Conservation (phyloP, 2,329 filamentous ascomycete genomes). For the Epichloe typhina region DNA sequence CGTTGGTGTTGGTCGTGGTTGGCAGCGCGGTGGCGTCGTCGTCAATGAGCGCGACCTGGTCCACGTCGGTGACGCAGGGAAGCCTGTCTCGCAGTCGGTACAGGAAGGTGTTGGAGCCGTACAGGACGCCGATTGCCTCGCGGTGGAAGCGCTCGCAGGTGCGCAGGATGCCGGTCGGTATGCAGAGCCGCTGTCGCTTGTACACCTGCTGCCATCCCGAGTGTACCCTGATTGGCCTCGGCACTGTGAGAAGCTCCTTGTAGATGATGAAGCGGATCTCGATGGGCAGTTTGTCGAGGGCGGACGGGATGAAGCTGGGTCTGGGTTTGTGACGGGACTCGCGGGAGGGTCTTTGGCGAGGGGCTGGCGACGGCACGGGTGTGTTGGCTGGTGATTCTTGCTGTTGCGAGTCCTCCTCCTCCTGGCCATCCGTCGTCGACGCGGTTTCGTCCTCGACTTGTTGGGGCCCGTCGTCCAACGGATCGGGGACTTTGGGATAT, state of each 20-base stretch:
- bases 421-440: neutral
- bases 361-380: neutral
- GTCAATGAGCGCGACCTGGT: constrained; percentile 8
- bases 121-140: constrained; percentile 30
- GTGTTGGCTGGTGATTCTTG: neutral
- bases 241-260: constrained; percentile 17
- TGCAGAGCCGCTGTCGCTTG: constrained; percentile 13
- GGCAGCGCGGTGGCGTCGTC: constrained; percentile 1
- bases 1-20: neutral
- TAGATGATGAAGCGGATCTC: constrained; percentile 21
- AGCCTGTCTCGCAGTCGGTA: constrained; percentile 30
- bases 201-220: constrained; percentile 21
- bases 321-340: neutral
- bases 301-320: neutral
- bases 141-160: constrained; percentile 20
- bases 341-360: neutral
- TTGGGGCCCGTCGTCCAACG: neutral
- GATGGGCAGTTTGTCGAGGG: constrained; percentile 11
- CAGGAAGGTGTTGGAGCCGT: constrained; percentile 32
- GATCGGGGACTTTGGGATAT: neutral
- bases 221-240: constrained; percentile 20
- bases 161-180: constrained; percentile 25
- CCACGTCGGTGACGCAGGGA: constrained; percentile 9
- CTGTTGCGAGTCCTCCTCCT: neutral
- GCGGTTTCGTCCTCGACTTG: neutral